A percentile compares a stretch with the other conserved stretches of the same genome.
Evolutionary conservation across 2,329 filamentous ascomycete genomes (phyloP).

Genomic region (Botryotinia narcissicola): DNA sequence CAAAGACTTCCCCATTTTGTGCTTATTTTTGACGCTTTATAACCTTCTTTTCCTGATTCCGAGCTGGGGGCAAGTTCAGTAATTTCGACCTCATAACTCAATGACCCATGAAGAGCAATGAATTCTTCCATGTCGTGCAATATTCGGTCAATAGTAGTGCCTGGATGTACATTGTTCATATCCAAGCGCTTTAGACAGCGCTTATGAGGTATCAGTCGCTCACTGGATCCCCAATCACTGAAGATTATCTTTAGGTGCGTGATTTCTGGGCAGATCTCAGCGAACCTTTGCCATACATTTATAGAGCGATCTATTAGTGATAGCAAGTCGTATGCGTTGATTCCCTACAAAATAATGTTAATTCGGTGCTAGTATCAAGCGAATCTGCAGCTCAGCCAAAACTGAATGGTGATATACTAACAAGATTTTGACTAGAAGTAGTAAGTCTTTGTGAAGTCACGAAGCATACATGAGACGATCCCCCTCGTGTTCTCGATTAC

Average conservation of each 20-base stretch:
- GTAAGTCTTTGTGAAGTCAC: not conserved
- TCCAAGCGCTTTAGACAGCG: not conserved
- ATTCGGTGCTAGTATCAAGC: not conserved
- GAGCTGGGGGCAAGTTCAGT: not conserved
- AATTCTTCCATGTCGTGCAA: not conserved
- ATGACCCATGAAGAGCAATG: not conserved
- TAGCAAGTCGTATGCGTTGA: fast-evolving
- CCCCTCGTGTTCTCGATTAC: too few relatives aligned
- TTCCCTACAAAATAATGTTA: not conserved
- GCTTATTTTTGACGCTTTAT: not conserved
- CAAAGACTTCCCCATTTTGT: not conserved
- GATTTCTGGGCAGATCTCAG: not conserved
- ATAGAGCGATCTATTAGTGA: fast-evolving
- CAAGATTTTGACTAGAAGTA: not conserved
- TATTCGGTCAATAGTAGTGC: fast-evolving
- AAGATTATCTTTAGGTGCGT: not conserved
- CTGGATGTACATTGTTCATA: not conserved
- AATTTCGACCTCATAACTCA: not conserved
- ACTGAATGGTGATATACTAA: not conserved
- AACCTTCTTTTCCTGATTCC: too few relatives aligned
- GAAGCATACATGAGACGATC: too few relatives aligned
- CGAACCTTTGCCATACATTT: not conserved
- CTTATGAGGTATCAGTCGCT: not conserved
- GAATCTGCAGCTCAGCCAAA: not conserved
- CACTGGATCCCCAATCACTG: not conserved